phyloP scores from a whole-genome alignment of 2,329 filamentous ascomycete species.

The Colletotrichum costaricense region DNA sequence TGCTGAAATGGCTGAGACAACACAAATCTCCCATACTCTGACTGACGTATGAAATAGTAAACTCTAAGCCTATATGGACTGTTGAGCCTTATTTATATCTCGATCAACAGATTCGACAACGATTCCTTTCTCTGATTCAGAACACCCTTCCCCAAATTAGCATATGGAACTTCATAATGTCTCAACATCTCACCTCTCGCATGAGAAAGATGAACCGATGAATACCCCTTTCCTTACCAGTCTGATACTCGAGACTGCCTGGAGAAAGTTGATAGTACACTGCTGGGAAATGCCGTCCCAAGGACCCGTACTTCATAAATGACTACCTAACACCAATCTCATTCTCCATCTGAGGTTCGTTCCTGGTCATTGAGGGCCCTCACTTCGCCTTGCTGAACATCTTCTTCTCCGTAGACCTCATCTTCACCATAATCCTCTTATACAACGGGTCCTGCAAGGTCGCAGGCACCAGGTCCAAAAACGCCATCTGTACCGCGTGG shows the following conservation, averaged over 20 bases:
- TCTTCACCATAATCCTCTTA: not conserved
- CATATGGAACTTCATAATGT: too few relatives aligned
- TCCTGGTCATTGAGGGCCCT: not conserved
- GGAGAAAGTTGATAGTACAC: too few relatives aligned
- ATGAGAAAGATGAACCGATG: too few relatives aligned
- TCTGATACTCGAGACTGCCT: too few relatives aligned
- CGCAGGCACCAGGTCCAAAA: slow-evolving; percentile 16
- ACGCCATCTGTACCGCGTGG: slow-evolving; percentile 12
- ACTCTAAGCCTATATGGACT: not conserved
- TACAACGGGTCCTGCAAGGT: slow-evolving; percentile 7
- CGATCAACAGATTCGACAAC: too few relatives aligned
- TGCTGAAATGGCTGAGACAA: not conserved
- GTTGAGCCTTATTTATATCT: not conserved
- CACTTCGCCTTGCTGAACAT: slow-evolving; percentile 15
- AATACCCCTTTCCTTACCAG: too few relatives aligned
- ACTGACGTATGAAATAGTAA: not conserved
- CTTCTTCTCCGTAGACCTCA: slow-evolving; percentile 20
- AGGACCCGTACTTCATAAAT: too few relatives aligned
- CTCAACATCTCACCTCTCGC: too few relatives aligned
- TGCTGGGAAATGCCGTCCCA: too few relatives aligned
- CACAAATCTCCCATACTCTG: not conserved
- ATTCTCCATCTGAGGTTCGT: not conserved
- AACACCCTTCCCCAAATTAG: too few relatives aligned
- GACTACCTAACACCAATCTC: too few relatives aligned
- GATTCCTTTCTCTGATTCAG: too few relatives aligned